Evolutionary conservation across 805 yeast species (phyloP).

Genomic region (Jamesozyma piceae): DNA sequence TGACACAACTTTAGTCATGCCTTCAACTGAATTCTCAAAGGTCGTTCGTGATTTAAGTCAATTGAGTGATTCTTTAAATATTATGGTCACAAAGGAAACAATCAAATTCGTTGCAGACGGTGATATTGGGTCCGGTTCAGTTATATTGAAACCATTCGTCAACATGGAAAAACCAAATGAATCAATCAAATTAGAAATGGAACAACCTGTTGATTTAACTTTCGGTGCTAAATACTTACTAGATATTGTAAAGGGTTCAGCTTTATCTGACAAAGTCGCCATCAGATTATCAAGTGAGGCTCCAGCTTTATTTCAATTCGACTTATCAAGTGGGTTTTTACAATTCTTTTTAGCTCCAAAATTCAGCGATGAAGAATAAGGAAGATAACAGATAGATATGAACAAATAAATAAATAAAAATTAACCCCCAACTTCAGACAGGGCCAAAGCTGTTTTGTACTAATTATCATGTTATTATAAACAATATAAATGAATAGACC

Average conservation of each 20-base stretch:
- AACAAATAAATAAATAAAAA: too few species aligned
- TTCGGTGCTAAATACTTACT: constrained; percentile 86
- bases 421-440: too few species aligned
- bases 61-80: constrained; percentile 77
- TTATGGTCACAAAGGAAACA: constrained; percentile 83
- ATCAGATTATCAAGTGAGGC: constrained; percentile 82
- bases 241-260: constrained; percentile 86
- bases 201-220: constrained; percentile 77
- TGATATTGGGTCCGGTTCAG: constrained; percentile 80
- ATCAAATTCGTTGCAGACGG: constrained; percentile 87
- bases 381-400: too few species aligned
- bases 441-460: too few species aligned
- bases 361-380: constrained; percentile 79
- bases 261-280: constrained; percentile 67
- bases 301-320: constrained; percentile 90
- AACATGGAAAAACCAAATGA: constrained; percentile 75
- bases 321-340: constrained; percentile 75
- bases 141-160: constrained; percentile 73
- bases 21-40: constrained; percentile 80
- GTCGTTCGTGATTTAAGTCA: constrained; percentile 80
- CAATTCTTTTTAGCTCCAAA: constrained; percentile 97
- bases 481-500: too few species aligned
- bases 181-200: constrained; percentile 64
- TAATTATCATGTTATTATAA: too few species aligned
- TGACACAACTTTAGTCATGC: constrained; percentile 79